Evolutionary conservation across 2,329 filamentous ascomycete species (phyloP).

Genomic region (Fusarium palustre): DNA sequence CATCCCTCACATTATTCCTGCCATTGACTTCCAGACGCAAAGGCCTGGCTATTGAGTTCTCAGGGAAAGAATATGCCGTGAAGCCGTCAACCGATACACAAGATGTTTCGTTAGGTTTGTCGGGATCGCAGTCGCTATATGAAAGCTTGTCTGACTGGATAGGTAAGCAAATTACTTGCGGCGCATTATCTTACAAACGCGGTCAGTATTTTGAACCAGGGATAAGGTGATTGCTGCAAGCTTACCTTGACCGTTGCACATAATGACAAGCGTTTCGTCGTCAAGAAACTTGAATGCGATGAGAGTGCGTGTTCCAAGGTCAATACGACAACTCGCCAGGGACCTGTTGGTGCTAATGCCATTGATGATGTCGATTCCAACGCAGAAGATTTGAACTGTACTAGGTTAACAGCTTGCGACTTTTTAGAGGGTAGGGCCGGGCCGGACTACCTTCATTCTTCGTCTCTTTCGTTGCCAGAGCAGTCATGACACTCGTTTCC

Average conservation of each 20-base stretch:
- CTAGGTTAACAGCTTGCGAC: background rate
- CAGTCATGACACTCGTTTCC: constrained; percentile 56
- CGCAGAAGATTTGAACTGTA: constrained; percentile 69
- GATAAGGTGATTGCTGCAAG: background rate
- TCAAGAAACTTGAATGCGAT: constrained; percentile 77
- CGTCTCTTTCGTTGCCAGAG: constrained; percentile 55
- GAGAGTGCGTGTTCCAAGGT: constrained; percentile 58
- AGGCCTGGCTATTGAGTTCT: constrained; percentile 50
- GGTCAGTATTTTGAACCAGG: background rate
- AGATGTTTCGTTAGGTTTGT: constrained; percentile 9
- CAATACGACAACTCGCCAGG: constrained; percentile 56
- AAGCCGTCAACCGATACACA: constrained; percentile 34
- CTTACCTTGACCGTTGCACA: constrained; percentile 61
- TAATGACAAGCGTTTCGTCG: constrained; percentile 69
- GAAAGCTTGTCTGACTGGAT: constrained; percentile 52
- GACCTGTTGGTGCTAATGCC: constrained; percentile 65
- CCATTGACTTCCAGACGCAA: constrained; percentile 65
- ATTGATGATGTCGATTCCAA: constrained; percentile 64
- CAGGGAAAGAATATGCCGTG: constrained; percentile 46
- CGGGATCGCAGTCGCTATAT: constrained; percentile 54
- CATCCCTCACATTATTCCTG: constrained; percentile 57
- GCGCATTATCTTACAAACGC: constrained; percentile 41
- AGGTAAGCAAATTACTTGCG: constrained; percentile 52
- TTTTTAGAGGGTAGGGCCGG: no score
- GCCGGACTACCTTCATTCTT: constrained; percentile 53